Evolutionary conservation across 768 basidiomycete species (phyloP), one percentile per base, ranked within the genome.

Genomic region (Termitomyces sp.): DNA sequence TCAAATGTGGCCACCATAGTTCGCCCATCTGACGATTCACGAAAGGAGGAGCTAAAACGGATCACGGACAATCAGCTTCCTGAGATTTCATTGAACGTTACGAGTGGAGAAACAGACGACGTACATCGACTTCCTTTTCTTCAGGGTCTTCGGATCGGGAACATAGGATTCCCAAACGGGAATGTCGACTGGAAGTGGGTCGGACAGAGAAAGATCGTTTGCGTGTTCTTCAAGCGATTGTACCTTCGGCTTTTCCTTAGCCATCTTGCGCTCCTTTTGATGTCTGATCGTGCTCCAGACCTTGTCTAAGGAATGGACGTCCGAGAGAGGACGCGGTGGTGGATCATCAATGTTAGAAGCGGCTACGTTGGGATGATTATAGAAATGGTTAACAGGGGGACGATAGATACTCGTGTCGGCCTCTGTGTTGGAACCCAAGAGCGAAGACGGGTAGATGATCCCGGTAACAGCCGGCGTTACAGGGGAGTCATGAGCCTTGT

Each of bases 1-100:
- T 89, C 86, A 67, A 90, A 88, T 51, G 81, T 87, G 24, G 85
- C 86, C 24, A 84, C 84, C 48, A 87, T 80, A 66, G 85, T 82
- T 65, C 80, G 81, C 51, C 88, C 87, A 61, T 88, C 88, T 54
- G 77, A 76, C 24, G 88, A 87, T 73, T 89, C 87, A 62, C 81
- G 84, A 68, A 88, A 82, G 62, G 80, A 82, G 61, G 86, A 84
- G 65, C 88, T 88, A 63, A 53, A 51, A 63, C 36, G 60, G 45
- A 66, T 56, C 54, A 60, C 29, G 31, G 13, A 57, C 47, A 33
- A 37, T 60, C 50, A 55, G 48, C 60, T 44, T 62, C 42, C 50
- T 31, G 22, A n/a, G 41, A 58, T 49, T 51, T 68, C 48, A 58
- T 54, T 53, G 54, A 51, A 57, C 52, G 42, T 58, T 48, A 57